Evolutionary conservation across 768 basidiomycete species (phyloP), one percentile per base, ranked within the genome.

Genomic region (Leucosporidium creatinivorum): DNA sequence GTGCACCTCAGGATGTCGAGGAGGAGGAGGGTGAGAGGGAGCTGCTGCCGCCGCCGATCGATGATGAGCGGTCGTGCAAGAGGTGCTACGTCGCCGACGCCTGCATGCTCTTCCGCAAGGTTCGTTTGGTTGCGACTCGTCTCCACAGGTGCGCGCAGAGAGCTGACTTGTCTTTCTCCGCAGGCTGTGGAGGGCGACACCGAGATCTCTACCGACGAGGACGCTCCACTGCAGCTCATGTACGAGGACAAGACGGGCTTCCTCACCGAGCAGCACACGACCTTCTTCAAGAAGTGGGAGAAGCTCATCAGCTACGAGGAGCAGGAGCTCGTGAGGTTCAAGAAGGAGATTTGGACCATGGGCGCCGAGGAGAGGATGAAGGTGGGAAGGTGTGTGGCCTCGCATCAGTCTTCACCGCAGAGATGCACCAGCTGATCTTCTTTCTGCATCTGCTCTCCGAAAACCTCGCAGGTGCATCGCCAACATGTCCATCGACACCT

Each of bases 51-150:
- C 83, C 86, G 1, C 89, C 92, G 0, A 87, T 96, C 67, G 91
- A 98, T 75, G 85, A 91, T 70, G 84, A 86, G 66, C 80, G 86
- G 64, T 79, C 82, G 17, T 99, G 96, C 77, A 85, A 85, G 75
- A 83, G 81, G 58, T 98, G 96, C 75, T 97, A 86, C 75, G 82
- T 84, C 0, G 78, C 89, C 9, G 91, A 99, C 74, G 83, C 85
- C 2, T 98, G 96, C 78, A 92, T 97, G 88, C 81, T 99, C 17
- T 98, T 93, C 79, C 87, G 94, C 54, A 89, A 88, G 82, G 90
- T 87, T 68, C 36, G 79, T 73, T 58, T 23, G 56, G 23, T 28
- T 31, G 30, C 49, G 15, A 54, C 50, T 15, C 28, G 15, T 23
- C 28, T 47, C 63, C 9, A 13, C 61, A 30, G 9, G 47, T 0